These are phyloP conservation scores for Leishmania tropica DNA, from an alignment of 208 protist genomes.

Conservation along the genomic window DNA sequence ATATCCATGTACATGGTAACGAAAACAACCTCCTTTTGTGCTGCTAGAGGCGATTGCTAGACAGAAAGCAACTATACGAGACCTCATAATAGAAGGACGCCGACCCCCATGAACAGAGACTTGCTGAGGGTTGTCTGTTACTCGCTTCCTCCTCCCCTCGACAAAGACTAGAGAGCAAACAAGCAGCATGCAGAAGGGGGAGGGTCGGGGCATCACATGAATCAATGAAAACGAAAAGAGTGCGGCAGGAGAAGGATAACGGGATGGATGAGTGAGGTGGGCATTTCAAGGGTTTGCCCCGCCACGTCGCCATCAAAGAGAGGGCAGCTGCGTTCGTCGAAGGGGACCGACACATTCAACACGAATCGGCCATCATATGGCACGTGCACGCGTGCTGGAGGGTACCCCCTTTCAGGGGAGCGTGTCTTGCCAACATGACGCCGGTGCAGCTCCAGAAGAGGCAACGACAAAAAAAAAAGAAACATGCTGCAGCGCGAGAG, in stretches of 20 bases:
- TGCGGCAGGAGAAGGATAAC: too few species aligned
- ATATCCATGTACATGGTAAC: conserved; percentile 73
- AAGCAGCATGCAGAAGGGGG: too few species aligned
- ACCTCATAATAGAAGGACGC: too few species aligned
- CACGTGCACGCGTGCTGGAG: neutral
- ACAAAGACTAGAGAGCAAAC: neutral
- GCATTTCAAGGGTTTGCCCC: neutral
- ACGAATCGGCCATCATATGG: too few species aligned
- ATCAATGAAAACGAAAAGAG: neutral
- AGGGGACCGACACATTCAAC: neutral
- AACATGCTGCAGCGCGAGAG: neutral
- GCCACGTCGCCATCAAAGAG: neutral
- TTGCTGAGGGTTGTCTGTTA: neutral
- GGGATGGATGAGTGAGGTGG: neutral
- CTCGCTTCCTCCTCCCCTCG: neutral
- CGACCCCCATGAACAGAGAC: neutral
- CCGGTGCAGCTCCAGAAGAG: neutral
- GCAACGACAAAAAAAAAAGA: neutral
- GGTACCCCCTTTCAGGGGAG: neutral
- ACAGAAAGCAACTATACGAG: neutral
- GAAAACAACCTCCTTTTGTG: neutral
- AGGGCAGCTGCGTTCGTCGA: neutral
- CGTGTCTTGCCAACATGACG: too few species aligned
- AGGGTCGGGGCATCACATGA: neutral
- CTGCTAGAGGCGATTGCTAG: neutral